Conservation (phyloP, 2,329 filamentous ascomycete species). For the Cercospora berteroae region DNA sequence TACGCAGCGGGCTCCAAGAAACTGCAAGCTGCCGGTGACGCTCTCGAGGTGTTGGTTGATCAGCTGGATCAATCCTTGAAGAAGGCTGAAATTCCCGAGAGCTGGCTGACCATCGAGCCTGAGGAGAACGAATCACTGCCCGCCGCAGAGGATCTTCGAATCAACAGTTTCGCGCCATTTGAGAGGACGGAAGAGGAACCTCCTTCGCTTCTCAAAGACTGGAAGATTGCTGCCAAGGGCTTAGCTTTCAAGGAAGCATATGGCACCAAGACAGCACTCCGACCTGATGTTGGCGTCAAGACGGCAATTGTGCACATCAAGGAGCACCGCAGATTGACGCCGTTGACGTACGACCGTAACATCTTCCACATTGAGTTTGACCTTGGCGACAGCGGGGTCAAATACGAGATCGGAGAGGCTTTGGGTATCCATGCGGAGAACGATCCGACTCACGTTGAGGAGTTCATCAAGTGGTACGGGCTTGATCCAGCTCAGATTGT, state of each 20-base stretch:
- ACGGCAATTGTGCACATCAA: slow-evolving; percentile 86
- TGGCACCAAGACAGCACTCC: slow-evolving; percentile 67
- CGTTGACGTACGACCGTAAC: slow-evolving; percentile 86
- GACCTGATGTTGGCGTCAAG: slow-evolving; percentile 82
- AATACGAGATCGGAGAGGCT: slow-evolving; percentile 95
- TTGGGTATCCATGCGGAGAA: slow-evolving; percentile 96
- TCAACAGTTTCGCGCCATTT: slow-evolving; percentile 80
- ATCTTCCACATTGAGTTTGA: slow-evolving; percentile 99
- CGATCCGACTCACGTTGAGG: slow-evolving; percentile 70
- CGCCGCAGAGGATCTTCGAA: slow-evolving; percentile 64
- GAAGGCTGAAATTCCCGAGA: slow-evolving; percentile 70
- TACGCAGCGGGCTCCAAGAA: slow-evolving; percentile 64
- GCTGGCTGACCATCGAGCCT: slow-evolving; percentile 72
- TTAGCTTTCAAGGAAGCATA: slow-evolving; percentile 95
- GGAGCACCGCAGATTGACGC: slow-evolving; percentile 92
- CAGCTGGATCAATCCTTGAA: slow-evolving; percentile 68
- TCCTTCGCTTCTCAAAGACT: slow-evolving; percentile 66
- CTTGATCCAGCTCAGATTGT: slow-evolving; percentile 79
- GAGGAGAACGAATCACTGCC: slow-evolving; percentile 54
- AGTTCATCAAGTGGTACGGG: slow-evolving; percentile 89
- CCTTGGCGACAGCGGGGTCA: slow-evolving; percentile 83
- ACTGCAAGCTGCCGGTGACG: slow-evolving; percentile 61
- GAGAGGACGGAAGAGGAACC: slow-evolving; percentile 71
- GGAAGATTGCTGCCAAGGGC: slow-evolving; percentile 82
- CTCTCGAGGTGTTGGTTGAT: slow-evolving; percentile 58